Evolutionary conservation across 495 filamentous ascomycete species (phyloP).

Genomic region (Barbatosphaeria neglecta): DNA sequence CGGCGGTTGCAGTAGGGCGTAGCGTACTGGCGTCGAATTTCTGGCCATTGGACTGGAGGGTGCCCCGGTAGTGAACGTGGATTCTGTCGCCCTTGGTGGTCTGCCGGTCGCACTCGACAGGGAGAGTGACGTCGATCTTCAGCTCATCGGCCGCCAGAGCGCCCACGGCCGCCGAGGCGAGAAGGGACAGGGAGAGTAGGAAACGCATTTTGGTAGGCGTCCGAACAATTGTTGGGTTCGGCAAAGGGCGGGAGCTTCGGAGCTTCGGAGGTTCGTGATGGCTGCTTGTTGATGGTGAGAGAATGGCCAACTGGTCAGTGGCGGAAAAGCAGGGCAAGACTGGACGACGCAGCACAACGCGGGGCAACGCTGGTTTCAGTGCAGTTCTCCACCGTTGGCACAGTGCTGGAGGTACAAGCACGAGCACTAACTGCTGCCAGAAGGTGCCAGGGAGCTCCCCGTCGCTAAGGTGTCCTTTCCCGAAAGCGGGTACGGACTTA

Average conservation of each 20-base stretch:
- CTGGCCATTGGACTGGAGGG: conserved; percentile 44
- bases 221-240: not conserved
- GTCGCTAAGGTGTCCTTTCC: no score
- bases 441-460: no score
- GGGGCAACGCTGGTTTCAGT: no score
- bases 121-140: conserved; percentile 62
- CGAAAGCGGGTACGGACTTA: no score
- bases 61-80: conserved; percentile 79
- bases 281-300: no score
- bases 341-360: not conserved
- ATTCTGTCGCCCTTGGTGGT: conserved; percentile 67
- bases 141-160: conserved; percentile 44
- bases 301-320: not conserved
- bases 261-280: not conserved
- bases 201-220: conserved; percentile 36
- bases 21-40: conserved; percentile 48
- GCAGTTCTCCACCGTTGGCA: no score
- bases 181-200: conserved; percentile 42
- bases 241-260: not conserved
- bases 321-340: not conserved
- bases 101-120: conserved; percentile 57
- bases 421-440: no score
- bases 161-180: conserved; percentile 39
- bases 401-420: no score
- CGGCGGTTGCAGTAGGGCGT: not conserved